phyloP scores from a whole-genome alignment of 1,284 basidiomycete species.

The Boletus calvinii region DNA sequence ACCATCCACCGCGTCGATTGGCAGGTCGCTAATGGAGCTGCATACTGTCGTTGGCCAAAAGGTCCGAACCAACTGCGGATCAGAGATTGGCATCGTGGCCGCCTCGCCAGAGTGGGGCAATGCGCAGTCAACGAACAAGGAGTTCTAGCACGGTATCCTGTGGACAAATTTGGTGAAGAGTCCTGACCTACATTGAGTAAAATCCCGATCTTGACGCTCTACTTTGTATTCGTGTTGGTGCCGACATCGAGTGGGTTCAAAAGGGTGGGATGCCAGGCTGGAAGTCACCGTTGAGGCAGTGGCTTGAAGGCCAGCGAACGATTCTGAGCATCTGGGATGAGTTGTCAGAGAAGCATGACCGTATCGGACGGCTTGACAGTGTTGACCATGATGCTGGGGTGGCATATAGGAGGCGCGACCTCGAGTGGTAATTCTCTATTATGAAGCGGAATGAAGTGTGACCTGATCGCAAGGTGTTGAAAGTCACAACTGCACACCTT shows the following conservation, averaged over 20 bases:
- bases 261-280: neutral
- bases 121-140: neutral
- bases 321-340: neutral
- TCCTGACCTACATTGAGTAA: neutral
- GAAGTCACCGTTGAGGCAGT: neutral
- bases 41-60: neutral
- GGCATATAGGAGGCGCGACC: no score
- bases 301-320: neutral
- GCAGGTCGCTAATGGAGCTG: neutral
- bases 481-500: no score
- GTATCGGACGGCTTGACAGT: neutral
- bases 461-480: no score
- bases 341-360: neutral
- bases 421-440: no score
- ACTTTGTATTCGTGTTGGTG: neutral
- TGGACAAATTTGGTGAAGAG: neutral
- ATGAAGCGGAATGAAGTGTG: no score
- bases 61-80: neutral
- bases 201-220: neutral
- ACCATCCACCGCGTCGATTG: neutral
- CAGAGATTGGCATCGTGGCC: constrained; percentile 3
- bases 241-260: neutral
- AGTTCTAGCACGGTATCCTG: no score
- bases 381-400: neutral
- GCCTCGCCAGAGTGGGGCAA: neutral